A percentile compares a stretch with the other conserved stretches of the same genome.
Conservation (phyloP, 1,284 basidiomycete species). For the Malassezia japonica region DNA sequence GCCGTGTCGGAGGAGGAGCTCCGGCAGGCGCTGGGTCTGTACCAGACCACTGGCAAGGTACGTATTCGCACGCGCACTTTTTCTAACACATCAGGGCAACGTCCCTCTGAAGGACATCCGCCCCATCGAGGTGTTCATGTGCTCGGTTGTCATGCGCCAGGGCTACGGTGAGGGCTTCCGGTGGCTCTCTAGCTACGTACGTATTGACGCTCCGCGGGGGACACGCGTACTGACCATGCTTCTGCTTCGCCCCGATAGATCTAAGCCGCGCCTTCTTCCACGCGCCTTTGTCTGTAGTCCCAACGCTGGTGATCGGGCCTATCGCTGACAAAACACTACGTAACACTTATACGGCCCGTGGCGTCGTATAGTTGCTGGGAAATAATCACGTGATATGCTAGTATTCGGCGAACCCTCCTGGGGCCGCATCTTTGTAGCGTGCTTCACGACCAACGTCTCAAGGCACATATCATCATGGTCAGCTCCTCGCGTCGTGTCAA, state of each 20-base stretch:
- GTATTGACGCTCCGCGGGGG: conserved; percentile 30
- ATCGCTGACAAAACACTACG: neutral
- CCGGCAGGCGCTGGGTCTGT: conserved; percentile 84
- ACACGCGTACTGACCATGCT: neutral
- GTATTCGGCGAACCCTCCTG: neutral
- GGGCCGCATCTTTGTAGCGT: conserved; percentile 1
- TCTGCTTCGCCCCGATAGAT: neutral
- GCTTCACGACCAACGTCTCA: conserved; percentile 19
- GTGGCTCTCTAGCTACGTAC: conserved; percentile 93
- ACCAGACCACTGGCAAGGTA: conserved; percentile 91
- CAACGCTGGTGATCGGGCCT: neutral
- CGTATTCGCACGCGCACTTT: neutral
- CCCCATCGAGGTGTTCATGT: conserved; percentile 99
- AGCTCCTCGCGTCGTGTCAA: conserved; percentile 33
- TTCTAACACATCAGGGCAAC: conserved; percentile 64
- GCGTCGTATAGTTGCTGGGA: conserved; percentile 8
- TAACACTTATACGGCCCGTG: neutral
- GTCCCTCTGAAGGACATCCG: conserved; percentile 92
- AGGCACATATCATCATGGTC: conserved; percentile 36
- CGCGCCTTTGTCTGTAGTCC: neutral
- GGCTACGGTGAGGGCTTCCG: conserved; percentile 99
- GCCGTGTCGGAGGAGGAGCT: conserved; percentile 97
- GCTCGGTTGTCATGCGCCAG: conserved; percentile 96
- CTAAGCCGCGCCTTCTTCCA: neutral
- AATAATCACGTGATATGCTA: conserved; percentile 15